Conservation (phyloP, 2,329 filamentous ascomycete species). For the Colletotrichum sp. region DNA sequence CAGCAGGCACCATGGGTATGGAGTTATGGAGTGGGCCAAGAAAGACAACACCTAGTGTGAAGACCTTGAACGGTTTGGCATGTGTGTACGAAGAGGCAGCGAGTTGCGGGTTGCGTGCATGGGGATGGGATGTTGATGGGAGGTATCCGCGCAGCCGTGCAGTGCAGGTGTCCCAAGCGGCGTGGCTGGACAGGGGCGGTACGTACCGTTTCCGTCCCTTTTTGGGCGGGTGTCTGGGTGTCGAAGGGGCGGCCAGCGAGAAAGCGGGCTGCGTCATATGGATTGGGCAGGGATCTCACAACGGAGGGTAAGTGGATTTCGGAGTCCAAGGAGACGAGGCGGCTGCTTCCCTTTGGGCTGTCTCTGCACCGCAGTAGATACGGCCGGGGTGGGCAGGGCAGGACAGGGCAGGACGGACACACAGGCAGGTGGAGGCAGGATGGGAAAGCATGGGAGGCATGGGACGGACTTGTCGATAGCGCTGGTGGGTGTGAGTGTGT, state of each 20-base stretch:
- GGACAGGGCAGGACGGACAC: not conserved
- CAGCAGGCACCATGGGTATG: slow-evolving; percentile 34
- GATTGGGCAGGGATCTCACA: slow-evolving; percentile 37
- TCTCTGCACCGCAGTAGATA: not conserved
- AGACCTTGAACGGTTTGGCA: slow-evolving; percentile 25
- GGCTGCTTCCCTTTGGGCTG: slow-evolving; percentile 7
- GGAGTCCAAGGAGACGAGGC: slow-evolving; percentile 16
- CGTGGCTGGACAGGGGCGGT: slow-evolving; percentile 9
- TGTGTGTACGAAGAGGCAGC: slow-evolving; percentile 26
- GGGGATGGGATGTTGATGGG: slow-evolving; percentile 23
- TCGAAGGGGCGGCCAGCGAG: not conserved
- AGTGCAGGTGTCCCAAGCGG: slow-evolving; percentile 14
- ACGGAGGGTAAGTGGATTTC: slow-evolving; percentile 27
- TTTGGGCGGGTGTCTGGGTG: slow-evolving; percentile 15
- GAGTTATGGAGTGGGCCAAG: slow-evolving; percentile 40
- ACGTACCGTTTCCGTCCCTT: slow-evolving; percentile 13
- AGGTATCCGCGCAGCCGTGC: slow-evolving; percentile 10
- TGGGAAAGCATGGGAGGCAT: not conserved
- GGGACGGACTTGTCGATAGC: slow-evolving; percentile 18
- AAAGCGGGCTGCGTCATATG: slow-evolving; percentile 29
- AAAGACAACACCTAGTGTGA: slow-evolving; percentile 26
- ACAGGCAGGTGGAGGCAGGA: not conserved
- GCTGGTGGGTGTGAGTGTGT: not conserved
- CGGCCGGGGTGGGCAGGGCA: not conserved
- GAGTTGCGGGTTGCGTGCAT: slow-evolving; percentile 38